Evolutionary conservation across 2,329 filamentous ascomycete species (phyloP), one percentile per base, ranked within the genome.

Genomic region (Pestalotiopsis fici): DNA sequence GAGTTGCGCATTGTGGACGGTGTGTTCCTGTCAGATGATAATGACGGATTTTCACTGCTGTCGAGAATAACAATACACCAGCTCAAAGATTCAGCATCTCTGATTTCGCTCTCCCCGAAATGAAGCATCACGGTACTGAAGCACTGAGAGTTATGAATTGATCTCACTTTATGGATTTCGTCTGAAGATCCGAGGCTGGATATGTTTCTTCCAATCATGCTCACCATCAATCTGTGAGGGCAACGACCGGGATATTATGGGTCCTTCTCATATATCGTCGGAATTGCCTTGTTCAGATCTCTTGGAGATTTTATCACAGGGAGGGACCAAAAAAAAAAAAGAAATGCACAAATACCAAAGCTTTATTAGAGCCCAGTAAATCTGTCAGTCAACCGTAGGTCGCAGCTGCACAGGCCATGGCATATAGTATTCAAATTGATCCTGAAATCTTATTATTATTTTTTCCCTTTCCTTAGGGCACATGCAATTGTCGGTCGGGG

Each of bases 181-280:
- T 64, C 61, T 64, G 61, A 64, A 64, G 61, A 64, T 64, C 61
- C 61, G 61, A 64, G 43, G 47, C 61, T 64, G 21, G 27, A 47
- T 6, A 64, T 28, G 39, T 64, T 64, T 55, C 61, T 64, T 21
- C 23, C 18, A n/a, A 63, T 50, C 59, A 39, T 61, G 28, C 43
- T 39, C 31, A 61, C 28, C 59, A 15, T 61, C 31, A 23, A 39
- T 61, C 5, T 28, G 11, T 21, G 28, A 31, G 60, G 18, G 7
- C 23, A 50, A 18, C 15, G 43, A 50, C 43, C 43, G 43, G 43
- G 11, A 18, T n/a, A n/a, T 50, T 50, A 50, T 50, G 43, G 43
- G 43, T 50, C 43, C 7, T 18, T 50, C 43, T 21, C 18, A 50
- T 50, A 23, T 50, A 50, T 21, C n/a, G 43, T 50, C 43, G 43